Evolutionary conservation across 176 grass and related monocot species (phyloP).

Genomic region (Oryza longistaminata): DNA sequence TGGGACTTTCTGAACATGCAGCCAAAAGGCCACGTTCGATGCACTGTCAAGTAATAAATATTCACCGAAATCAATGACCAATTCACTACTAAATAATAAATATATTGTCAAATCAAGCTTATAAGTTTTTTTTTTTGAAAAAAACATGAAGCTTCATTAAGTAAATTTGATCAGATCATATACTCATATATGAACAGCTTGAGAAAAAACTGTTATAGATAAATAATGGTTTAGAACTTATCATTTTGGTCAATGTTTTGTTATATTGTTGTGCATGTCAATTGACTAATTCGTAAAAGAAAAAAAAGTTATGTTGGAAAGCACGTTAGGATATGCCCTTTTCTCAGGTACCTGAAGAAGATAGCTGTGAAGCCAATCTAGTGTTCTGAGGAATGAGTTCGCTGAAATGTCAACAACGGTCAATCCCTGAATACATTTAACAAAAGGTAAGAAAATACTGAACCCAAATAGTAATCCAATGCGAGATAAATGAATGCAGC

Average conservation of each 20-base stretch:
- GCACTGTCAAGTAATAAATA: constrained; percentile 38
- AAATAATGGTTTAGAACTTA: background rate
- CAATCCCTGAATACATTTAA: constrained; percentile 59
- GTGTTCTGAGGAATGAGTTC: constrained; percentile 90
- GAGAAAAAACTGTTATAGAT: background rate
- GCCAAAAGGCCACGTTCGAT: constrained; percentile 63
- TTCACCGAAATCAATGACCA: background rate
- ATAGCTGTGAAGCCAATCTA: constrained; percentile 88
- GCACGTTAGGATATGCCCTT: constrained; percentile 2
- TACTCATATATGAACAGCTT: constrained; percentile 5
- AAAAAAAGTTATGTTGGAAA: background rate
- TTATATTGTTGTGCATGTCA: background rate
- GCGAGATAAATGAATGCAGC: background rate
- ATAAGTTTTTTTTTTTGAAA: background rate
- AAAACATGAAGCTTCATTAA: background rate
- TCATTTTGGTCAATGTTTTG: background rate
- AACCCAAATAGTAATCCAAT: constrained; percentile 12
- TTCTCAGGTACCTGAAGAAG: constrained; percentile 79
- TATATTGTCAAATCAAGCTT: background rate
- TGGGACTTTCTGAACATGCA: constrained; percentile 50
- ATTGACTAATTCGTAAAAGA: background rate
- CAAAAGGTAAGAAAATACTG: constrained; percentile 8
- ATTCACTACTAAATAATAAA: background rate
- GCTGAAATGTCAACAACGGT: constrained; percentile 88
- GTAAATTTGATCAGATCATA: background rate